Conservation (phyloP, 148 eudicot genomes). For the Fagopyrum tataricum region DNA sequence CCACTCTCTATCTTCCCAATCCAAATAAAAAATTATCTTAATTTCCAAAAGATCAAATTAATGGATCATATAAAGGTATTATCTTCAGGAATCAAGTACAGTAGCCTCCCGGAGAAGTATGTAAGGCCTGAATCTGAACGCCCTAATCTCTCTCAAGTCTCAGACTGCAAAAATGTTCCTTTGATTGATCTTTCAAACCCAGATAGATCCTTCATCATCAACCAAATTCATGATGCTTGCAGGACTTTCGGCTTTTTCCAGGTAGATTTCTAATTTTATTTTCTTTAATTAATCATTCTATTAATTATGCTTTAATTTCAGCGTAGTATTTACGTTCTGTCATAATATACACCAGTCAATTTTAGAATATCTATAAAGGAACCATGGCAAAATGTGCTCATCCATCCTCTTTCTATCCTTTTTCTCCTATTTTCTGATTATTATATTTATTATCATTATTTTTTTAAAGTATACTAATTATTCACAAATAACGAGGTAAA, state of each 20-base stretch:
- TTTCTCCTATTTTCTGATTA: background rate
- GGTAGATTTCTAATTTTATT: background rate
- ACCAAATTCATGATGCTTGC: constrained; percentile 9
- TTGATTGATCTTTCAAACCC: constrained; percentile 4
- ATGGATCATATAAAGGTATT: constrained; percentile 10
- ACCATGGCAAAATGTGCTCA: too few relatives aligned
- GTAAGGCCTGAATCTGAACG: constrained; percentile 1
- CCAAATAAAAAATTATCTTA: background rate
- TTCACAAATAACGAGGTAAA: too few relatives aligned
- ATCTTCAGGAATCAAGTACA: background rate
- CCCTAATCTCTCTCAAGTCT: background rate
- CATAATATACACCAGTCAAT: too few relatives aligned
- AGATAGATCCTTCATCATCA: background rate
- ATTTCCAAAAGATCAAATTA: background rate
- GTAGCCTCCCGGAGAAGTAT: constrained; percentile 1
- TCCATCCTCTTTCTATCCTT: too few relatives aligned
- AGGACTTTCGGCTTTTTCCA: constrained; percentile 7
- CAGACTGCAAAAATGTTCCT: constrained; percentile 4
- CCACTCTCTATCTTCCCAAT: background rate
- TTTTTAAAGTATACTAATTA: too few relatives aligned
- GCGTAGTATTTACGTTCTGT: too few relatives aligned
- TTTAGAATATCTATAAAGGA: too few relatives aligned
- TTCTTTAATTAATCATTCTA: background rate
- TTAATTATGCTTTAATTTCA: too few relatives aligned
- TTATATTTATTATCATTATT: too few relatives aligned